phyloP scores from a whole-genome alignment of 2,329 filamentous ascomycete genomes.

The Lachnellula occidentalis region DNA sequence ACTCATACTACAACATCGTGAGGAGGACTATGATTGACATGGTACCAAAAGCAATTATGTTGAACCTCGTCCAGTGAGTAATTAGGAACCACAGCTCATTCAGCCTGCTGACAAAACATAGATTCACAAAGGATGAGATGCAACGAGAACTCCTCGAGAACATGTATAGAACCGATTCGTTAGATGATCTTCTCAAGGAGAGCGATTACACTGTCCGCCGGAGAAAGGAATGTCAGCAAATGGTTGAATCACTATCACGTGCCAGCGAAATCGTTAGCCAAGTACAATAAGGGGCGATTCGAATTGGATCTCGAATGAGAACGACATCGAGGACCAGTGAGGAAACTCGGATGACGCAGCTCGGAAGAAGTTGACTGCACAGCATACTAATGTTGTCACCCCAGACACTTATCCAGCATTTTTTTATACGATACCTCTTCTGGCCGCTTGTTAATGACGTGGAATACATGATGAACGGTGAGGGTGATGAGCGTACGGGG shows the following conservation, averaged over 20 bases:
- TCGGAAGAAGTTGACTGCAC: slow-evolving; percentile 14
- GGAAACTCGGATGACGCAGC: slow-evolving; percentile 8
- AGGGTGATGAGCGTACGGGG: slow-evolving; percentile 8
- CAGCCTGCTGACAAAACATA: slow-evolving; percentile 34
- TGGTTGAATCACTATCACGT: slow-evolving; percentile 88
- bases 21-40: slow-evolving; percentile 99
- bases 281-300: slow-evolving; percentile 37
- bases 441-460: slow-evolving; percentile 21
- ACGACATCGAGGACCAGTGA: slow-evolving; percentile 11
- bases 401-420: slow-evolving; percentile 21
- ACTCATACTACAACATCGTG: slow-evolving; percentile 97
- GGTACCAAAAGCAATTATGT: slow-evolving; percentile 99
- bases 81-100: neutral
- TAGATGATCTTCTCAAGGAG: slow-evolving; percentile 94
- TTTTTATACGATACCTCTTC: slow-evolving; percentile 26
- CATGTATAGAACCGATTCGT: slow-evolving; percentile 87
- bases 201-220: slow-evolving; percentile 93
- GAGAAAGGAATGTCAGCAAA: slow-evolving; percentile 97
- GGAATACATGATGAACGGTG: slow-evolving; percentile 14
- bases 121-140: slow-evolving; percentile 97
- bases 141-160: slow-evolving; percentile 93
- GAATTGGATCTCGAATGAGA: slow-evolving; percentile 5
- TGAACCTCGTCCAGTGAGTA: slow-evolving; percentile 88
- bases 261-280: slow-evolving; percentile 95
- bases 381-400: slow-evolving; percentile 9